These are phyloP conservation scores for Suillus fuscotomentosus DNA, from an alignment of 768 basidiomycete species.

Conservation along the genomic window DNA sequence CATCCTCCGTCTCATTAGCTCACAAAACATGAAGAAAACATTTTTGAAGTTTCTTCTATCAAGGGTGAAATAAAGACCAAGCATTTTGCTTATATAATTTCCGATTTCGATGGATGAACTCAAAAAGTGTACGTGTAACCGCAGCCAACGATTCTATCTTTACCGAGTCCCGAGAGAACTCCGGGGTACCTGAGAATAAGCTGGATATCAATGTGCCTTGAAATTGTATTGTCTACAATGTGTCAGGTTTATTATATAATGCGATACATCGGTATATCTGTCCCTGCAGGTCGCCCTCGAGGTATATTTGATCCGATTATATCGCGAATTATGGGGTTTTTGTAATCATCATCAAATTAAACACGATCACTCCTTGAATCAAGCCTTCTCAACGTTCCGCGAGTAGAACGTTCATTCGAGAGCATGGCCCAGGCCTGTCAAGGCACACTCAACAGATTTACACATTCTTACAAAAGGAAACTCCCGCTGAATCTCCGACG, in stretches of 20 bases:
- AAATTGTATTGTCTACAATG: too few species aligned
- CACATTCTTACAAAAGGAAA: not conserved
- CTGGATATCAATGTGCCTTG: not conserved
- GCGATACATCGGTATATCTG: too few species aligned
- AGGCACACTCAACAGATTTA: not conserved
- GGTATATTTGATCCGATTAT: too few species aligned
- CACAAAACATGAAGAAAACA: slow-evolving; percentile 4
- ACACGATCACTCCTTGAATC: not conserved
- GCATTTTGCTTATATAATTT: slow-evolving; percentile 10
- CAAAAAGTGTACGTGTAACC: not conserved
- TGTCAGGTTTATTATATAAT: too few species aligned
- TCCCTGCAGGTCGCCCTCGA: too few species aligned
- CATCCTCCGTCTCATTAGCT: slow-evolving; percentile 13
- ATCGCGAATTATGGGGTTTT: too few species aligned
- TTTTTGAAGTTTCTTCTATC: slow-evolving; percentile 1
- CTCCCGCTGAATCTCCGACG: not conserved
- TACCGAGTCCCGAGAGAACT: not conserved
- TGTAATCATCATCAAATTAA: too few species aligned
- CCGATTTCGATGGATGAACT: slow-evolving; percentile 21
- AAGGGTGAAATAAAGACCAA: too few species aligned
- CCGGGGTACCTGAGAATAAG: not conserved
- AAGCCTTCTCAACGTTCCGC: not conserved
- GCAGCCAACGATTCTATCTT: not conserved
- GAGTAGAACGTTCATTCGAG: not conserved
- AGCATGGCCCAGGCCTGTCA: not conserved